Evolutionary conservation across 768 basidiomycete species (phyloP), one percentile per base, ranked within the genome.

Genomic region (Tulasnella sp.): DNA sequence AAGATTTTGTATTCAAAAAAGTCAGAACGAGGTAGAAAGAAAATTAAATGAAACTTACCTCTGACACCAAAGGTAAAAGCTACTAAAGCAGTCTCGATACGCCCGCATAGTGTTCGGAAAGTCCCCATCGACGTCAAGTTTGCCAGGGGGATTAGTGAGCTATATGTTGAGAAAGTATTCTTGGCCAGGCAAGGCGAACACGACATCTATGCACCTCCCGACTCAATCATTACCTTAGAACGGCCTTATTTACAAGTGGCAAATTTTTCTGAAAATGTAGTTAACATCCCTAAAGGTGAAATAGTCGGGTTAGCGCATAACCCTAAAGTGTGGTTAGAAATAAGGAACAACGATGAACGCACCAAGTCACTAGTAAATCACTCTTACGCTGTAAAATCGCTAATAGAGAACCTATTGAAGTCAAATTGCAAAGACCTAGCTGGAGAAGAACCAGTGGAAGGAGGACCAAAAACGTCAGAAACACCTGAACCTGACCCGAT

Each of bases 391-490:
- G n/a, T n/a, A n/a, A n/a, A n/a, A n/a, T n/a, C n/a, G n/a, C n/a
- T n/a, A n/a, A n/a, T n/a, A n/a, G n/a, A n/a, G n/a, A n/a, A n/a
- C n/a, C n/a, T n/a, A n/a, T n/a, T n/a, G n/a, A n/a, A n/a, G n/a
- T n/a, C n/a, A n/a, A n/a, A n/a, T n/a, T n/a, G n/a, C n/a, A n/a
- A n/a, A n/a, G n/a, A 24, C 2, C 52, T 42, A 45, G n/a, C 37
- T 10, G 53, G 45, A 20, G 59, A 61, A 4, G 56, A 58, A 4
- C 56, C 59, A 1, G 3, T 64, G 1, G 62, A 60, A 51, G 62
- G 64, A 37, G 40, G 65, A 0, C 64, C 66, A 0, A 67, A 67
- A 37, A 64, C 62, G 1, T 40, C 58, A 0, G 63, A 59, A 13
- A 43, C 56, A 0, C 63, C 63, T 12, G 58, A 54, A 5, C 59